Conservation (phyloP, 2,329 filamentous ascomycete species). For the Arthrinium puccinioides region DNA sequence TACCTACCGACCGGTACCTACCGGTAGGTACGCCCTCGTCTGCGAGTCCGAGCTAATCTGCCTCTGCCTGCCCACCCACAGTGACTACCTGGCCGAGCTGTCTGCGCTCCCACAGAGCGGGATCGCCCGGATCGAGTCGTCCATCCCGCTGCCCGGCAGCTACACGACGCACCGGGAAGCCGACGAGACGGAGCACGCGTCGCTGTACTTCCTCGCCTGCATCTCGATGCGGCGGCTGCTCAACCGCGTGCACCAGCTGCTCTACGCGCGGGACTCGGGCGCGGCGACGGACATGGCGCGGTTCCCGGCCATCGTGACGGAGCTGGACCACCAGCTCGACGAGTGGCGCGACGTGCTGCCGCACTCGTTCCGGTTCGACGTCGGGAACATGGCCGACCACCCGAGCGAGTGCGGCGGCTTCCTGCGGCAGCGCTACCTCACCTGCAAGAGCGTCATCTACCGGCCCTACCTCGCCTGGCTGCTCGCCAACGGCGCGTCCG, state of each 20-base stretch:
- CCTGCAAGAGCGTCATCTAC: constrained; percentile 45
- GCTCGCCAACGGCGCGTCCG: constrained; percentile 23
- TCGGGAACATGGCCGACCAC: constrained; percentile 12
- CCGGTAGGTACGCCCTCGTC: no score
- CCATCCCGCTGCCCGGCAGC: constrained; percentile 37
- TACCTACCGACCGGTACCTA: no score
- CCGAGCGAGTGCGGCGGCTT: constrained; percentile 37
- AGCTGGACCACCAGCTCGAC: constrained; percentile 40
- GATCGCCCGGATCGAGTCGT: constrained; percentile 43
- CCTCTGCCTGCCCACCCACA: constrained; percentile 10
- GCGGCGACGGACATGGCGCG: constrained; percentile 34
- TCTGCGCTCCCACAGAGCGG: constrained; percentile 42
- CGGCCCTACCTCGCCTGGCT: constrained; percentile 44
- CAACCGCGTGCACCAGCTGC: constrained; percentile 39
- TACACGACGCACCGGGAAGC: constrained; percentile 35
- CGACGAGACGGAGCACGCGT: constrained; percentile 36
- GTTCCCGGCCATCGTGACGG: constrained; percentile 39
- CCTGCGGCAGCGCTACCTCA: constrained; percentile 41
- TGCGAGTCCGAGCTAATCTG: no score
- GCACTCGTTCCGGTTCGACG: constrained; percentile 30
- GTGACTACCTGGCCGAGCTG: constrained; percentile 45
- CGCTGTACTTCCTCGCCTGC: constrained; percentile 45
- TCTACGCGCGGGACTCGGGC: constrained; percentile 38
- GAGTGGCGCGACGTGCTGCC: constrained; percentile 41
- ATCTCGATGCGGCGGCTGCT: constrained; percentile 42